phyloP scores from a whole-genome alignment of 441 rosid species.

The Populus hybrid region DNA sequence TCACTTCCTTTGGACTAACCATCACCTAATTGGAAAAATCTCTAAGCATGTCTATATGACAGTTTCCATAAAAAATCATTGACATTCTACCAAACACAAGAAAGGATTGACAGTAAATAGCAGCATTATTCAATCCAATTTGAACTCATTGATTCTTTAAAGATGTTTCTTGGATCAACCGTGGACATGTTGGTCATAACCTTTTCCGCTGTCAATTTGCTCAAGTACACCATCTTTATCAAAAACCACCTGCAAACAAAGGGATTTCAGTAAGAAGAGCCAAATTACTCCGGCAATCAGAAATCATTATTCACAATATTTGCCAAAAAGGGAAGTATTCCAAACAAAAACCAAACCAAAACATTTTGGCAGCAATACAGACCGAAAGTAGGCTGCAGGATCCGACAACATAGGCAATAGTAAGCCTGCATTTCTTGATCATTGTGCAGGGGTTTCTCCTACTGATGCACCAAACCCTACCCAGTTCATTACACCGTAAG shows the following conservation, averaged over 20 bases:
- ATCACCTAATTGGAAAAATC: too few species aligned
- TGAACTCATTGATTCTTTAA: constrained; percentile 63
- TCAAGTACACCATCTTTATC: constrained; percentile 85
- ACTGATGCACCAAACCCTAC: constrained; percentile 71
- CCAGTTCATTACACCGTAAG: constrained; percentile 89
- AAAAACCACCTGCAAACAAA: constrained; percentile 71
- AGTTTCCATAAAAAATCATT: too few species aligned
- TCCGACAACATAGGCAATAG: constrained; percentile 90
- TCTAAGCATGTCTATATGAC: too few species aligned
- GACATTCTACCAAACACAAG: too few species aligned
- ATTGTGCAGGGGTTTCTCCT: constrained; percentile 79
- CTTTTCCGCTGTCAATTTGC: constrained; percentile 66
- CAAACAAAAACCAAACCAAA: background rate
- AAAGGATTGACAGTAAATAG: background rate
- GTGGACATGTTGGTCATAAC: constrained; percentile 96
- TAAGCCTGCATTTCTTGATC: constrained; percentile 78
- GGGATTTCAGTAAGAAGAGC: constrained; percentile 5
- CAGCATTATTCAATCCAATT: background rate
- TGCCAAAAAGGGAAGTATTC: background rate
- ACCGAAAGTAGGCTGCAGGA: constrained; percentile 90
- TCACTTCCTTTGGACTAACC: too few species aligned
- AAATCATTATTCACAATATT: background rate
- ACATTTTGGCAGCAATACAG: constrained; percentile 1
- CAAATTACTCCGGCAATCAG: too few species aligned
- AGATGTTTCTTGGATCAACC: constrained; percentile 88